These are phyloP conservation scores for Colletotrichum navitas DNA, from an alignment of 2,329 filamentous ascomycete genomes.

Conservation along the genomic window DNA sequence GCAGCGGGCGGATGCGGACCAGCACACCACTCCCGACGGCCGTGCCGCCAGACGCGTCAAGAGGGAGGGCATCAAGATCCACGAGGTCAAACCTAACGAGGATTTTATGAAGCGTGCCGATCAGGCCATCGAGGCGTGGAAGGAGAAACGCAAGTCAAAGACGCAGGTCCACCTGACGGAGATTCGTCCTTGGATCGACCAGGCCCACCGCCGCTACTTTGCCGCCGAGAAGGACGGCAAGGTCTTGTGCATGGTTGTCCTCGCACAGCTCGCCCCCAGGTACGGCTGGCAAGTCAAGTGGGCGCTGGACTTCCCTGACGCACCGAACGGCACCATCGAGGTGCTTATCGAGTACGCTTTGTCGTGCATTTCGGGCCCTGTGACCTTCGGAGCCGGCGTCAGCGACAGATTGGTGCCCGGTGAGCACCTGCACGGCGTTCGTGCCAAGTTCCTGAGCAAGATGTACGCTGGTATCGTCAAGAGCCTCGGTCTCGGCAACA, in stretches of 20 bases:
- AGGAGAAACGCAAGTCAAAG: slow-evolving; percentile 80
- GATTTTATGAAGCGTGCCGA: slow-evolving; percentile 79
- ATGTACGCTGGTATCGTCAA: slow-evolving; percentile 87
- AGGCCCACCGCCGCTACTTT: slow-evolving; percentile 86
- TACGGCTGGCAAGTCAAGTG: slow-evolving; percentile 97
- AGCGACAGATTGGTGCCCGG: slow-evolving; percentile 80
- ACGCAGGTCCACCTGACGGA: slow-evolving; percentile 91
- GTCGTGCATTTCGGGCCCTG: slow-evolving; percentile 61
- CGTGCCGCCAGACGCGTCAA: slow-evolving; percentile 86
- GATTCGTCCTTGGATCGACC: slow-evolving; percentile 88
- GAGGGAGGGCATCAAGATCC: slow-evolving; percentile 85
- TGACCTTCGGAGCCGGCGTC: slow-evolving; percentile 91
- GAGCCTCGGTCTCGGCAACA: slow-evolving; percentile 84
- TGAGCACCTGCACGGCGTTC: slow-evolving; percentile 83
- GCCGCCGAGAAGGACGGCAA: slow-evolving; percentile 81
- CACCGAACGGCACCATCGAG: slow-evolving; percentile 90
- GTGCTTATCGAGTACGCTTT: slow-evolving; percentile 81
- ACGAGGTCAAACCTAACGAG: slow-evolving; percentile 76
- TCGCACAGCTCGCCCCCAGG: slow-evolving; percentile 83
- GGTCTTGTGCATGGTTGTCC: slow-evolving; percentile 82
- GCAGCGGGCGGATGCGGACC: slow-evolving; percentile 85
- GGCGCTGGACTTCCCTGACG: slow-evolving; percentile 90
- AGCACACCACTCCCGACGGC: slow-evolving; percentile 74
- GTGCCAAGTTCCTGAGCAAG: slow-evolving; percentile 83
- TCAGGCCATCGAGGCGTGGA: slow-evolving; percentile 82